Evolutionary conservation across 805 yeast genomes (phyloP).

Genomic region (Starmerella etchellsii): DNA sequence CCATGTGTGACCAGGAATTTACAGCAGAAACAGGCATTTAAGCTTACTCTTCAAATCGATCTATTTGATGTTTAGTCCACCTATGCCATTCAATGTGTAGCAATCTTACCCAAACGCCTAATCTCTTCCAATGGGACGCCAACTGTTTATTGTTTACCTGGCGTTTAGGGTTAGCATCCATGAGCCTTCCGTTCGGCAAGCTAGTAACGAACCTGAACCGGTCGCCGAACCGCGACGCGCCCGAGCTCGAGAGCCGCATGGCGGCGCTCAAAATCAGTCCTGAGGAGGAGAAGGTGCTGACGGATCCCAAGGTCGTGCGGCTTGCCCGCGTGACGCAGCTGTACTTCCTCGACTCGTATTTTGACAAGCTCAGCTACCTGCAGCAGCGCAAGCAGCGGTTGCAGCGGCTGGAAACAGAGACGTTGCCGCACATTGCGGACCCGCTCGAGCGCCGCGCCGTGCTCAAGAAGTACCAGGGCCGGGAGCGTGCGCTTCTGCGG

Average conservation of each 20-base stretch:
- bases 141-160: too few relatives aligned
- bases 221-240: conserved; percentile 7
- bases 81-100: too few relatives aligned
- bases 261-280: conserved; percentile 9
- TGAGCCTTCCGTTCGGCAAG: conserved; percentile 19
- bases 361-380: conserved; percentile 89
- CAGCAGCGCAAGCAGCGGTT: conserved; percentile 74
- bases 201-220: conserved; percentile 15
- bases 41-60: too few relatives aligned
- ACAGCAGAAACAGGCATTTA: too few relatives aligned
- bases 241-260: conserved; percentile 8
- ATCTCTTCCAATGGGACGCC: too few relatives aligned
- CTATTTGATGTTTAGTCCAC: too few relatives aligned
- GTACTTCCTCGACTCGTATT: conserved; percentile 88
- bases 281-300: conserved; percentile 36
- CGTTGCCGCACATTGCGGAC: conserved; percentile 24
- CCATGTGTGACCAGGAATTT: too few relatives aligned
- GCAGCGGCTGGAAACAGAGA: conserved; percentile 49
- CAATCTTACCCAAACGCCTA: too few relatives aligned
- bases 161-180: too few relatives aligned
- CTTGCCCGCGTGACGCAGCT: conserved; percentile 83
- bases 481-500: conserved; percentile 74
- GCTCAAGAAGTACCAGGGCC: conserved; percentile 69
- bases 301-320: conserved; percentile 65
- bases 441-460: conserved; percentile 37